Base-by-base conservation (phyloP, 1,139 yeast species). In the Saccharomyces hybrid region DNA sequence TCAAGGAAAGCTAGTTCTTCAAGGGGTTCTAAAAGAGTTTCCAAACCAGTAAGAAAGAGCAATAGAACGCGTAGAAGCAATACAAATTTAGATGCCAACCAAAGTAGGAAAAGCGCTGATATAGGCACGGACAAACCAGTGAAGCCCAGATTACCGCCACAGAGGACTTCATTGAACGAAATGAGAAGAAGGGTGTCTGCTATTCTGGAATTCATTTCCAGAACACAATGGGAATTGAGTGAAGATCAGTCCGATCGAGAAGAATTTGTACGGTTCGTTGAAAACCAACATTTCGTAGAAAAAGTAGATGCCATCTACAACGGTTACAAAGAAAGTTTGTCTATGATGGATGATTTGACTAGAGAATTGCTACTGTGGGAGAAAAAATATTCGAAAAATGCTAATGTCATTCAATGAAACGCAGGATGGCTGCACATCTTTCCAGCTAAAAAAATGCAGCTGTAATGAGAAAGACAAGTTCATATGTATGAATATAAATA, bases 141-240 rank as follows among this genome's bases (percentile, higher is more conserved):
- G 48, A 86, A 83, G 62, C 97, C 98, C n/a, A 79, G 96, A 53
- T 76, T 82, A 54, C 97, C 96, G 6, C 85, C 85, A 56, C 82
- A 84, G 11, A 80, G 88, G 54, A 80, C 88, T 2, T 79, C 90
- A 2, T 72, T 90, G 57, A 79, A 80, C 60, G 99, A 91, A 67
- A 83, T 91, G 83, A 81, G 91, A 54, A 84, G 89, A 65, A 78
- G 99, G 55, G 88, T 90, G 0, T 87, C 91, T 5, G 95, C 97
- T 2, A 90, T 93, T 19, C 75, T 91, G 63, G 98, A 93, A 72
- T 93, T 91, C 78, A 78, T 91, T 32, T 89, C 89, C 8, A 77
- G 96, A 51, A 86, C 95, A 1, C 96, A 89, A 68, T 70, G 83
- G 55, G 97, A 93, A 65, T 73, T 90, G 58, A 84, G 83, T 48